Base-by-base conservation (phyloP, 345 rosid species). In the Citrus inodora region DNA sequence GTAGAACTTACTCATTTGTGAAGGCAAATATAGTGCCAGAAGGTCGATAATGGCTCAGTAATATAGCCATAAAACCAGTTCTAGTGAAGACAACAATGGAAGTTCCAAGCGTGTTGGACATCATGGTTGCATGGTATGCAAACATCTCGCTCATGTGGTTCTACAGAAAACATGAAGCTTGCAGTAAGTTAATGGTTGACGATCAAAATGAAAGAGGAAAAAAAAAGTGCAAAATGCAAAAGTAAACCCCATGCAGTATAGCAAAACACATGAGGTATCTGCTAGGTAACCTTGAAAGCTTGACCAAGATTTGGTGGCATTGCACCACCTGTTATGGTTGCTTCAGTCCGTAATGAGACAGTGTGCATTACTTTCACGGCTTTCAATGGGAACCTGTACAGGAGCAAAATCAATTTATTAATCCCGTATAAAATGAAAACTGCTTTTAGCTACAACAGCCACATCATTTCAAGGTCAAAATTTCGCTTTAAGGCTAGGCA, bases 311-410 rank as follows among this genome's bases (percentile, higher is more conserved):
- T 93, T 80, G 93, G 80, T 67, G 97, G 97, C 92, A 95, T 88
- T 82, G 85, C 83, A 83, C 93, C 88, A 68, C 93, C 85, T 78
- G 92, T 38, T 76, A 92, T 90, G 80, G 96, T 90, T 80, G 98
- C 98, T 87, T 95, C 99, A 74, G 99, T 95, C 79, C 97, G 81
- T 82, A 94, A 80, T 59, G 97, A 88, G 76, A 96, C 97, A 2
- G 99, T 94, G 84, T 96, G 99, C 99, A 96, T 94, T 80, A 96
- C 99, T 85, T 94, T 93, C 82, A 90, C 98, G 71, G 98, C 98
- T 83, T 94, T 94, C 93, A 94, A 62, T 11, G 98, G 97, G 84
- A 93, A 94, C 78, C 97, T 94, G 84, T 64, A 73, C 74, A 38
- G 74, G 65, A 61, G 74, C 25, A 53, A 86, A 78, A 73, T 73